phyloP scores from a whole-genome alignment of 2,329 filamentous ascomycete genomes.

The Colletotrichum navitas region DNA sequence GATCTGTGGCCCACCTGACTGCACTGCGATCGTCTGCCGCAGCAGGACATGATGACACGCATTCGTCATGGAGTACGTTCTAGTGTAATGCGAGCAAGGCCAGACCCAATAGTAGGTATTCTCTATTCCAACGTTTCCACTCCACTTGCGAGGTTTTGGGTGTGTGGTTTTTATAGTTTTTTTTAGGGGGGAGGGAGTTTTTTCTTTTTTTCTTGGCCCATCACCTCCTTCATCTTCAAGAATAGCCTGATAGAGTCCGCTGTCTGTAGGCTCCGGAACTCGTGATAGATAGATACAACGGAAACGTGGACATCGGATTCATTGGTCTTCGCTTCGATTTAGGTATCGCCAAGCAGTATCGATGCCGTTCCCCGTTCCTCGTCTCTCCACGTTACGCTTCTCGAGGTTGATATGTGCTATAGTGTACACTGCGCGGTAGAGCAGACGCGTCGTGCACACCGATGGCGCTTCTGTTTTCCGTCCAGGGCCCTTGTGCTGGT shows the following conservation, averaged over 20 bases:
- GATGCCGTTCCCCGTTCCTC: background rate
- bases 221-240: background rate
- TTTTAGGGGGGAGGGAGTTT: background rate
- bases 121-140: background rate
- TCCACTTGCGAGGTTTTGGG: background rate
- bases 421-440: background rate
- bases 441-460: background rate
- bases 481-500: conserved; percentile 9
- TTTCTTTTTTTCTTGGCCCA: no score
- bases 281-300: background rate
- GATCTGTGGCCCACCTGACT: background rate
- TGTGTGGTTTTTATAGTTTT: background rate
- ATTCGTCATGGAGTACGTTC: background rate
- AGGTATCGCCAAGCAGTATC: background rate
- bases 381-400: background rate
- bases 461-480: conserved; percentile 2
- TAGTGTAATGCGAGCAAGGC: background rate
- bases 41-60: no score
- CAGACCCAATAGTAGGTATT: background rate
- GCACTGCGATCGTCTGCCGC: background rate
- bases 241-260: background rate
- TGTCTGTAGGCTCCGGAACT: background rate
- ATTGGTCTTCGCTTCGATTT: background rate
- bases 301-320: background rate
- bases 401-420: background rate